Evolutionary conservation across 164 flowering plant genomes (phyloP).

Genomic region (Malania oleifera): DNA sequence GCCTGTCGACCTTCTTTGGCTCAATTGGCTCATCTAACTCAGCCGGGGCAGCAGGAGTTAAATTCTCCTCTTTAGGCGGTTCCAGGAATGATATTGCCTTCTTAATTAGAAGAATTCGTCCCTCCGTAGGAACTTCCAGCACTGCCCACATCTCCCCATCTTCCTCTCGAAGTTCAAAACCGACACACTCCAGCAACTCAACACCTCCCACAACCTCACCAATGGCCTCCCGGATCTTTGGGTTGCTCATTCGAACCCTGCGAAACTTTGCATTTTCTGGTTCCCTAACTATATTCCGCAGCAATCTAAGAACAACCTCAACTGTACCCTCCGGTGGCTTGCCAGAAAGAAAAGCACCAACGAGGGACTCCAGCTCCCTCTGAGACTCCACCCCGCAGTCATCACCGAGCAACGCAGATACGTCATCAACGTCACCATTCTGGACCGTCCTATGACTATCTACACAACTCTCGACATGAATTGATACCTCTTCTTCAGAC

Average conservation of each 20-base stretch:
- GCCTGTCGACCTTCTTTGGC: constrained; percentile 63
- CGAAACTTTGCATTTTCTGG: constrained; percentile 82
- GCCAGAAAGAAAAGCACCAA: constrained; percentile 57
- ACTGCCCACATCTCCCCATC: constrained; percentile 82
- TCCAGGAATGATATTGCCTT: constrained; percentile 53
- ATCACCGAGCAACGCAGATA: neutral
- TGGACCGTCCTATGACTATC: constrained; percentile 5
- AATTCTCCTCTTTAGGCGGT: constrained; percentile 19
- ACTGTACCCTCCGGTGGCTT: constrained; percentile 56
- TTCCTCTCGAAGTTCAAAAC: constrained; percentile 70
- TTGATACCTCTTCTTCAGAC: constrained; percentile 71
- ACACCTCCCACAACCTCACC: constrained; percentile 71
- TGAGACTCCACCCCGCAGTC: constrained; percentile 7
- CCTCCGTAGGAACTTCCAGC: constrained; percentile 60
- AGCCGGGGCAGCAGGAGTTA: constrained; percentile 22
- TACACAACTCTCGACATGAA: constrained; percentile 66
- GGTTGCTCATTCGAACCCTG: constrained; percentile 77
- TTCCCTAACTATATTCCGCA: constrained; percentile 65
- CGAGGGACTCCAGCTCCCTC: constrained; percentile 37
- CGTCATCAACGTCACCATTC: constrained; percentile 3
- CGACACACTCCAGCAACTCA: constrained; percentile 76
- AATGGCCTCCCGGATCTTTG: constrained; percentile 78
- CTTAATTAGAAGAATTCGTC: constrained; percentile 30
- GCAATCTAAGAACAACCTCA: constrained; percentile 63
- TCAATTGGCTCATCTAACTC: constrained; percentile 28